These are phyloP conservation scores for Trichosanthes truncata DNA, from an alignment of 306 rosid species.

Conservation along the genomic window DNA sequence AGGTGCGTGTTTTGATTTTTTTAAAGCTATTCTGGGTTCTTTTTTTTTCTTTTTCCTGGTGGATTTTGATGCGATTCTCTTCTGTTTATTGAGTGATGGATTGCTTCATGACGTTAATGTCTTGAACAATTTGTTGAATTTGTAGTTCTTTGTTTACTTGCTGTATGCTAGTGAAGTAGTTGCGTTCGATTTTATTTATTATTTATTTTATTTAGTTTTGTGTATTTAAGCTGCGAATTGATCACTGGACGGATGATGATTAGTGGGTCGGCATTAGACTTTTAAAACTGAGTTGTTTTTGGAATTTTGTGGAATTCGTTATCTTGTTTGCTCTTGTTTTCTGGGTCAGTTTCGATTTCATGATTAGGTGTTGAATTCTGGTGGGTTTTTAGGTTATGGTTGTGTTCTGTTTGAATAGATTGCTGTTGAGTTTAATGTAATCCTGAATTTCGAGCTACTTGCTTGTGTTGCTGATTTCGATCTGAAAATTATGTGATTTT, in stretches of 20 bases:
- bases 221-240: constrained; percentile 5
- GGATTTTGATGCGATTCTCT: background rate
- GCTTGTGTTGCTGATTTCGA: background rate
- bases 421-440: background rate
- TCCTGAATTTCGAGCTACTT: background rate
- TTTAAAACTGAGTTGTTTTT: background rate
- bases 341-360: background rate
- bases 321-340: background rate
- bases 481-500: background rate
- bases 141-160: background rate
- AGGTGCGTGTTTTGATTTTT: constrained; percentile 34
- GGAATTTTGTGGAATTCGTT: constrained; percentile 8
- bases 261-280: constrained; percentile 25
- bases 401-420: background rate
- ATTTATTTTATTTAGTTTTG: background rate
- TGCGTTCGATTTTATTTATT: background rate
- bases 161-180: background rate
- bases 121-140: constrained; percentile 3
- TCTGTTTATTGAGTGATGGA: background rate
- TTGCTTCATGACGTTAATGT: background rate
- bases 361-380: background rate
- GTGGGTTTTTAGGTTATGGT: background rate
- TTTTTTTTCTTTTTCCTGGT: background rate
- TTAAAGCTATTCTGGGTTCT: constrained; percentile 7
- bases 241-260: background rate